A percentile compares a stretch with the other conserved stretches of the same genome.
phyloP scores from a whole-genome alignment of 805 yeast genomes.

The Tetrapisispora arboricola region DNA sequence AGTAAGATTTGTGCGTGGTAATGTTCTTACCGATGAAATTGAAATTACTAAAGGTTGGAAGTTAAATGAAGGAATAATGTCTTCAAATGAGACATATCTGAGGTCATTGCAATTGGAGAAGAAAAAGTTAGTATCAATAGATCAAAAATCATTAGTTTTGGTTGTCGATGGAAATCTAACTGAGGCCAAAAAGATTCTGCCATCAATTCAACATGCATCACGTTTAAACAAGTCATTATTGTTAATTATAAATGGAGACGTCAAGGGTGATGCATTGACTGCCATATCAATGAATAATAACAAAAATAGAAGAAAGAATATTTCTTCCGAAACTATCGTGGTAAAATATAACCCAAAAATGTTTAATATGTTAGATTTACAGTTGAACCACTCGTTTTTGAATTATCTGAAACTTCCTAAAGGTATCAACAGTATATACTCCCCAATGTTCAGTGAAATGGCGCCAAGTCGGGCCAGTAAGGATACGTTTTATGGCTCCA shows the following conservation, averaged over 20 bases:
- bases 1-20: constrained; percentile 24
- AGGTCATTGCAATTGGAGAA: constrained; percentile 19
- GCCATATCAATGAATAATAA: constrained; percentile 25
- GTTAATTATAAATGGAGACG: constrained; percentile 20
- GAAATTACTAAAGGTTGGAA: constrained; percentile 28
- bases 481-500: constrained; percentile 19
- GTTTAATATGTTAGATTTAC: constrained; percentile 10
- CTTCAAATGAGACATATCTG: constrained; percentile 22
- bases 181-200: constrained; percentile 21
- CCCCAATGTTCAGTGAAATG: constrained; percentile 20
- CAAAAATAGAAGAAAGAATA: constrained; percentile 19
- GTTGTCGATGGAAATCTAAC: constrained; percentile 22
- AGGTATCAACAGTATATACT: constrained; percentile 20
- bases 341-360: constrained; percentile 16
- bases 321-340: constrained; percentile 12
- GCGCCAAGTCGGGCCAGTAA: constrained; percentile 26
- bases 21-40: constrained; percentile 17
- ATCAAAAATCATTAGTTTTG: constrained; percentile 15
- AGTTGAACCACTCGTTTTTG: constrained; percentile 20
- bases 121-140: constrained; percentile 19
- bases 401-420: constrained; percentile 22
- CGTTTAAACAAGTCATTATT: constrained; percentile 17
- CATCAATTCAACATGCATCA: constrained; percentile 20
- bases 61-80: constrained; percentile 19
- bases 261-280: constrained; percentile 23